Percentiles rank a stretch among this genome's conserved stretches.
phyloP scores from a whole-genome alignment of 345 rosid genomes.

The Acer saccharum region DNA sequence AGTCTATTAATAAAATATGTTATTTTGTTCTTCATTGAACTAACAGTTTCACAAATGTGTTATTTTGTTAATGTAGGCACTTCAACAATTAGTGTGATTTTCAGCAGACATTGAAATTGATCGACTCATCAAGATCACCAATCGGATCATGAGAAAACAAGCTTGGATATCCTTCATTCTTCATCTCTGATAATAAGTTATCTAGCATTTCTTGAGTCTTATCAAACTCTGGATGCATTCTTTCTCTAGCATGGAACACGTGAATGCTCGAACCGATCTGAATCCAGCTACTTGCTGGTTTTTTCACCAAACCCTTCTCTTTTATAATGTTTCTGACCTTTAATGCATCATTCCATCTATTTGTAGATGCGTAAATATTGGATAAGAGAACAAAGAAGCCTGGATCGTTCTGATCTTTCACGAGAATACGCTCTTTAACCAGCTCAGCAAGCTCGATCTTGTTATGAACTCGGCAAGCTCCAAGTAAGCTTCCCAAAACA shows the following conservation, averaged over 20 bases:
- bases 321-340: conserved; percentile 41
- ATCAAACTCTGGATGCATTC: conserved; percentile 20
- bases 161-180: conserved; percentile 24
- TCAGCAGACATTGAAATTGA: conserved; percentile 14
- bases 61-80: too few relatives aligned
- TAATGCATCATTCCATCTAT: conserved; percentile 47
- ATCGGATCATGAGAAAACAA: conserved; percentile 16
- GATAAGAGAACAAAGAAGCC: conserved; percentile 48
- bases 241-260: conserved; percentile 33
- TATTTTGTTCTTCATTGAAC: too few relatives aligned
- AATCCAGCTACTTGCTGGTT: conserved; percentile 59
- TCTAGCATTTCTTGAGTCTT: conserved; percentile 29
- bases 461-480: conserved; percentile 52
- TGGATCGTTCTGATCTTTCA: conserved; percentile 29
- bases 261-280: conserved; percentile 37
- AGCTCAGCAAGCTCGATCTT: conserved; percentile 33
- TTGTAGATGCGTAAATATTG: conserved; percentile 43
- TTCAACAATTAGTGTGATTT: neutral
- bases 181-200: conserved; percentile 29
- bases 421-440: conserved; percentile 28
- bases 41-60: too few relatives aligned
- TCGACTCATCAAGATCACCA: conserved; percentile 2
- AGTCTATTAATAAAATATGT: too few relatives aligned
- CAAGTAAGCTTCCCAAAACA: conserved; percentile 54
- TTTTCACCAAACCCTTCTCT: conserved; percentile 39